Evolutionary conservation across 2,329 filamentous ascomycete genomes (phyloP).

Genomic region (Aspergillus sp.): DNA sequence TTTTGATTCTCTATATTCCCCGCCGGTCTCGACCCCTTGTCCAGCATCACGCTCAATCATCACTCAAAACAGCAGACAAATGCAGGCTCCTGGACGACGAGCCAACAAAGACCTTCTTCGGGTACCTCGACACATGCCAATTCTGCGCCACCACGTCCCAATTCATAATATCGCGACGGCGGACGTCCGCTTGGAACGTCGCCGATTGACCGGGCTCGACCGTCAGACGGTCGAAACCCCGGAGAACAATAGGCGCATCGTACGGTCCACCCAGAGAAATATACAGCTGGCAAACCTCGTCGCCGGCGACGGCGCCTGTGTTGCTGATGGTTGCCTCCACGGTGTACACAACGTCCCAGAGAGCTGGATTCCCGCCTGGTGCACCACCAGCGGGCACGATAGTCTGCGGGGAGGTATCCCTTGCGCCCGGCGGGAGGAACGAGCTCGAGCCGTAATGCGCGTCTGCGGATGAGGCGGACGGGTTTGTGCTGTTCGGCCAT

Average conservation of each 20-base stretch:
- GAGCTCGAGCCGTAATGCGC: constrained; percentile 2
- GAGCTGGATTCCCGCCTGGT: constrained; percentile 38
- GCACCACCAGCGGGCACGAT: constrained; percentile 13
- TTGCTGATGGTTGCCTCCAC: constrained; percentile 59
- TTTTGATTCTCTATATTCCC: too few species aligned
- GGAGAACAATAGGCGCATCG: constrained; percentile 41
- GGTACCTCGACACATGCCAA: constrained; percentile 37
- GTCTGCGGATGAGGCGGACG: not conserved
- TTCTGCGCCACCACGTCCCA: constrained; percentile 53
- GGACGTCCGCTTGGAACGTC: constrained; percentile 45
- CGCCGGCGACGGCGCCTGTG: constrained; percentile 56
- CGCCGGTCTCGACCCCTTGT: too few species aligned
- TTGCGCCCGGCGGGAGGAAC: constrained; percentile 3
- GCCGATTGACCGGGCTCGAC: constrained; percentile 23
- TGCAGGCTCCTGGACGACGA: not conserved
- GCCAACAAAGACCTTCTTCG: not conserved
- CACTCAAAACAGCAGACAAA: not conserved
- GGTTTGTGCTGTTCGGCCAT: constrained; percentile 5
- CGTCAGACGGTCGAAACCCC: constrained; percentile 53
- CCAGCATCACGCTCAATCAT: too few species aligned
- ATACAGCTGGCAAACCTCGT: constrained; percentile 58
- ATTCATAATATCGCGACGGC: constrained; percentile 53
- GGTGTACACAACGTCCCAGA: constrained; percentile 14
- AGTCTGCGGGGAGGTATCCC: constrained; percentile 1
- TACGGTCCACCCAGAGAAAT: constrained; percentile 18